phyloP scores from a whole-genome alignment of 371 early-diverging fungal genomes.

The Saksenaea oblongispora region DNA sequence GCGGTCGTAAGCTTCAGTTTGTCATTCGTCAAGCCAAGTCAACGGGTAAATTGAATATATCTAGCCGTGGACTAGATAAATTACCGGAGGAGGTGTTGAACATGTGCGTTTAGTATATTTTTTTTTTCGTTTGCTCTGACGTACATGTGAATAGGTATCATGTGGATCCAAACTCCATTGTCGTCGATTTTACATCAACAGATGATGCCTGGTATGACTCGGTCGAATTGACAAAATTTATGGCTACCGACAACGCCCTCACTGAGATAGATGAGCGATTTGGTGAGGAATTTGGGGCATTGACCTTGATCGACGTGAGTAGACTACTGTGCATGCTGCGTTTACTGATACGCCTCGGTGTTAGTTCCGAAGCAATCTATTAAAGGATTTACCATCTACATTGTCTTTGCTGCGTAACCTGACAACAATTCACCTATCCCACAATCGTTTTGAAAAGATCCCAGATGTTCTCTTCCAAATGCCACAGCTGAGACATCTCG shows the following conservation, averaged over 20 bases:
- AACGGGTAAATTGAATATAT: conserved; percentile 71
- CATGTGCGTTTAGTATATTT: conserved; percentile 42
- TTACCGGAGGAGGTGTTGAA: conserved; percentile 70
- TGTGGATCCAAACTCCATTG: conserved; percentile 56
- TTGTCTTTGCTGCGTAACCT: conserved; percentile 47
- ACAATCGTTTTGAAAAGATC: conserved; percentile 50
- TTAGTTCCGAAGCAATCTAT: conserved; percentile 60
- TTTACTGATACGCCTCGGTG: background rate
- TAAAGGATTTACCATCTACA: conserved; percentile 49
- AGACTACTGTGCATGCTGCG: background rate
- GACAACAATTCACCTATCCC: conserved; percentile 46
- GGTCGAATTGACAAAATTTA: conserved; percentile 66
- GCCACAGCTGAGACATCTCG: conserved; percentile 44
- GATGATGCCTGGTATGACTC: conserved; percentile 64
- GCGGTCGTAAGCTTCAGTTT: conserved; percentile 27
- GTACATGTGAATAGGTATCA: conserved; percentile 42
- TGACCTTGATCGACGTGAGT: conserved; percentile 68
- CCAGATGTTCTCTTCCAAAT: conserved; percentile 45
- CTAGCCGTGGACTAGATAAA: conserved; percentile 59
- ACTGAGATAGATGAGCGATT: conserved; percentile 61
- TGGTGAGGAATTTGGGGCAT: conserved; percentile 61
- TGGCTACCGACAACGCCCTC: conserved; percentile 70
- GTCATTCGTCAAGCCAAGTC: conserved; percentile 45
- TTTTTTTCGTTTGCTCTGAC: background rate
- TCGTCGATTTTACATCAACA: conserved; percentile 56